Base-by-base conservation (phyloP, 805 yeast genomes). In the Ogataea populi-albae region DNA sequence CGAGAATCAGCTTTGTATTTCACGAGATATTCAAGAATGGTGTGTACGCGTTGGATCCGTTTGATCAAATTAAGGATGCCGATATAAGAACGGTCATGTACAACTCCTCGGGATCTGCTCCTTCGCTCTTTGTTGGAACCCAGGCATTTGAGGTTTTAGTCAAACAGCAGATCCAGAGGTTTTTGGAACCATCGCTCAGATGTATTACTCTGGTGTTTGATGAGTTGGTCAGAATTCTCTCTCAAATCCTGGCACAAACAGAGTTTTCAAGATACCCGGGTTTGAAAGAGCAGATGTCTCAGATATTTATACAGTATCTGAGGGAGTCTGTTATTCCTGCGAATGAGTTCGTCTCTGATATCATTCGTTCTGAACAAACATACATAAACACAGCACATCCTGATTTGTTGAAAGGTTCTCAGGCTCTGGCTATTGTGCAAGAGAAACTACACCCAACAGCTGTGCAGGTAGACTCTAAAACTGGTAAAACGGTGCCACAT, bases 351-450 rank as follows among this genome's bases (percentile, higher is more conserved):
- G 96, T 89, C 26, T 62, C 70, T 22, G 97, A 93, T 60, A 73
- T 93, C 40, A 87, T 93, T 49, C 68, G 64, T 40, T 70, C 95
- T 41, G 98, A 93, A 64, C 91, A 89, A 55, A 82, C 95, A 3
- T 93, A 93, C 62, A 88, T 93, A 50, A 93, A 93, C 64, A 93
- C 98, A 4, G 98, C 96, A 2, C 98, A 93, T 58, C 97, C 98
- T 4, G 98, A 93, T 60, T 77, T 93, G 55, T 73, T 93, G 51
- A 89, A 86, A 60, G 98, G 98, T 30, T 82, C 95, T 22, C 89
- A 84, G 55, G 98, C 98, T 5, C 83, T 91, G 93, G 79, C 85
- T 4, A 80, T 87, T 61, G 96, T 93, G 22, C 81, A 86, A 59
- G 97, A 93, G 49, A 86, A 79, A 60, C 66, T 87, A 63, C 93